Conservation (phyloP, 179 eudicot genomes). For the Gypsophila paniculata region DNA sequence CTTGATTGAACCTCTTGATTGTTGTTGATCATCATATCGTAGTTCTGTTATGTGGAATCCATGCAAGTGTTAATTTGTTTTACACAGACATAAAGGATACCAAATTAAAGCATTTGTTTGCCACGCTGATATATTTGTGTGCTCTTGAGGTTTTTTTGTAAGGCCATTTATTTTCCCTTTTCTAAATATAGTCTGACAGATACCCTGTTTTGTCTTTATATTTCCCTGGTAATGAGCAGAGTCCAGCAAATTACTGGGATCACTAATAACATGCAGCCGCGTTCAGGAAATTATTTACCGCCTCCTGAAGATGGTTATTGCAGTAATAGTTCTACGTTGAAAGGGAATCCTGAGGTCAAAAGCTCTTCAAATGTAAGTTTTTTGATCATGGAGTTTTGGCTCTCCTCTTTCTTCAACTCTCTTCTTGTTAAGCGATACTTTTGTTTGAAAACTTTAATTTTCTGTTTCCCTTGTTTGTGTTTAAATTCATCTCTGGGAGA, state of each 20-base stretch:
- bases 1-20: not conserved
- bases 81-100: no score
- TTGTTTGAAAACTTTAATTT: not conserved
- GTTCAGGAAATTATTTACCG: constrained; percentile 70
- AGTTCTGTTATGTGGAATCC: not conserved
- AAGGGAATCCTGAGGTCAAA: constrained; percentile 39
- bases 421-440: not conserved
- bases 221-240: constrained; percentile 40
- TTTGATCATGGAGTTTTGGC: not conserved
- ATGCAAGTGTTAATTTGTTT: not conserved
- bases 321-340: constrained; percentile 28
- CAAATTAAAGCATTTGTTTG: not conserved
- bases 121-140: not conserved
- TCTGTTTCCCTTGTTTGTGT: no score
- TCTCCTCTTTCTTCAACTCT: not conserved
- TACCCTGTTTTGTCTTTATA: not conserved
- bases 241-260: constrained; percentile 87
- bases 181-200: not conserved
- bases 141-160: no score
- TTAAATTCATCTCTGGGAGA: no score
- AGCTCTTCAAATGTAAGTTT: constrained; percentile 47
- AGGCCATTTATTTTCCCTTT: not conserved
- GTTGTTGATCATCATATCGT: not conserved
- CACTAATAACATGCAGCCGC: constrained; percentile 50
- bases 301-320: constrained; percentile 59